phyloP scores from a whole-genome alignment of 192 early-diverging fungal genomes.

The Powellomyces hirtus region DNA sequence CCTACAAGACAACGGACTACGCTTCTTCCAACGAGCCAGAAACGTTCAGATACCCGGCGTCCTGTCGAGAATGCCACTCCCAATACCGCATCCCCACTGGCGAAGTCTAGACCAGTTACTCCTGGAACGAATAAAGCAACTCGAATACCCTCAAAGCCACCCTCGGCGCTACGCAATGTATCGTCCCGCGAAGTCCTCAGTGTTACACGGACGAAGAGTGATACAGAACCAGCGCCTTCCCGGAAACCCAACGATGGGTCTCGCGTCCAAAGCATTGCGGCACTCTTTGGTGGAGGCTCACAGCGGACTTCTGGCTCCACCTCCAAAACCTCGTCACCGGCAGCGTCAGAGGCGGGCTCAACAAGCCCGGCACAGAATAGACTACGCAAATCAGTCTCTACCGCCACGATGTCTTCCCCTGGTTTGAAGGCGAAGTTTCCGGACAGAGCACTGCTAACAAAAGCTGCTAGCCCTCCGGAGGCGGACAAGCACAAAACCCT shows the following conservation, averaged over 20 bases:
- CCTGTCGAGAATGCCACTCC: no score
- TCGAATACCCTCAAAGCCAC: not conserved
- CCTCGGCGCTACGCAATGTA: not conserved
- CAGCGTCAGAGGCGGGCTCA: not conserved
- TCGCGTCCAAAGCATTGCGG: conserved; percentile 23
- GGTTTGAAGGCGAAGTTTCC: no score
- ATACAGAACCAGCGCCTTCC: not conserved
- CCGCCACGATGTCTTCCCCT: no score
- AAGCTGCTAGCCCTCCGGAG: no score
- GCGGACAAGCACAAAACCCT: no score
- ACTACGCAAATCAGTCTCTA: not conserved
- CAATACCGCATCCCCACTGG: no score
- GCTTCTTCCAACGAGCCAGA: no score
- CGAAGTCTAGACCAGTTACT: no score
- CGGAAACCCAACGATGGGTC: not conserved
- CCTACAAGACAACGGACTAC: no score
- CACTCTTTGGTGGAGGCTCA: conserved; percentile 10
- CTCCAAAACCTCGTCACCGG: not conserved
- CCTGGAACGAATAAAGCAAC: not conserved
- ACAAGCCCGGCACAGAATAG: no score
- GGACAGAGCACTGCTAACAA: no score
- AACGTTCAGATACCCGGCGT: no score
- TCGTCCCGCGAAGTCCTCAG: not conserved
- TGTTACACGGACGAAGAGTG: not conserved
- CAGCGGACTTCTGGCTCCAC: not conserved